Base-by-base conservation (phyloP, 2,329 filamentous ascomycete species). In the Aspergillus pseudotamarii region DNA sequence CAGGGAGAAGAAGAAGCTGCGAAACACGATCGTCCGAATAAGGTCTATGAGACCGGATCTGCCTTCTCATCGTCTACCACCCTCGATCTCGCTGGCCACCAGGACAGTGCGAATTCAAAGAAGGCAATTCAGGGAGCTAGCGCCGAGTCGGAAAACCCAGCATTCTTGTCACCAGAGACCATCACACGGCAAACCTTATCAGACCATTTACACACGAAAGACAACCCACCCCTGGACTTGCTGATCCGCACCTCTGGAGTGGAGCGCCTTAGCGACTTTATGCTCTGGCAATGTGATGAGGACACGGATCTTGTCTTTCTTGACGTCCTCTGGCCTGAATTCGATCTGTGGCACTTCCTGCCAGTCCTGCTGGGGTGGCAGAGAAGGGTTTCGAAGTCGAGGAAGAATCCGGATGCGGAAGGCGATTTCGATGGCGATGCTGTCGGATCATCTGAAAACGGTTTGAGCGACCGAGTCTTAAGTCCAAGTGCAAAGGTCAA, bases 211-310 rank as follows among this genome's bases (percentile, higher is more conserved):
- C 95, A 96, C 80, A 98, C 94, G 4, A 87, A 90, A 56, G 88
- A 88, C 59, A 89, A 91, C 66, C 95, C 95, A 19, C 95, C 95
- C 0, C 82, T 98, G 48, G 95, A 99, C 74, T 85, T 99, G 14
- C 89, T 99, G 60, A 86, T 99, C 57, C 88, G 95, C 57, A 99
- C 95, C 5, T 97, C 93, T 66, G 94, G 94, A 32, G 95, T 99
- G 16, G 91, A 94, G 77, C 87, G 95, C 56, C 82, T 99, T 63
- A 97, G 93, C 74, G 95, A 99, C 76, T 99, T 98, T 72, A 95
- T 99, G 94, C 88, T 99, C 38, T 99, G 95, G 95, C 95, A 99
- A 79, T 95, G 92, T 72, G 94, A 98, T 74, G 88, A 97, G 74
- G 85, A 94, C 67, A 97, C 95, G 0, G 91, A 96, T 64, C 91